phyloP scores from a whole-genome alignment of 129 eudicot genomes.

The Centrapalus pauciflorus region DNA sequence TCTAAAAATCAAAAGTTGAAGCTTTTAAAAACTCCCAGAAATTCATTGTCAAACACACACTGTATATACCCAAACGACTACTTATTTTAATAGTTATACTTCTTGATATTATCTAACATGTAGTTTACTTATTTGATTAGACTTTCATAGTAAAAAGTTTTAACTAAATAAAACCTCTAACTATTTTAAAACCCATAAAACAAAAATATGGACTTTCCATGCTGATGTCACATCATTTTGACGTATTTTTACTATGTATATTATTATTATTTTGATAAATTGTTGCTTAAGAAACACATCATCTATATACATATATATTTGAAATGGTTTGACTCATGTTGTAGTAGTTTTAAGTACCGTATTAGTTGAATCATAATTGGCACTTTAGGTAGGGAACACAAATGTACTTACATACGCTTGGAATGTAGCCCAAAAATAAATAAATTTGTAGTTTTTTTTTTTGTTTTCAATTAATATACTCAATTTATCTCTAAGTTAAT shows the following conservation, averaged over 20 bases:
- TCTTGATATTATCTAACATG: too few species aligned
- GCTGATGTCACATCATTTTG: background rate
- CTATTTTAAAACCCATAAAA: too few species aligned
- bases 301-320: slow-evolving; percentile 19
- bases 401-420: slow-evolving; percentile 27
- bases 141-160: too few species aligned
- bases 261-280: background rate
- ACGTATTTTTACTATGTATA: background rate
- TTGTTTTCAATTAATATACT: background rate
- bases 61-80: too few species aligned
- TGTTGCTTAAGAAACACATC: slow-evolving; percentile 18
- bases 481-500: background rate
- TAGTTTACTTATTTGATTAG: too few species aligned
- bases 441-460: slow-evolving; percentile 4
- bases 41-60: too few species aligned
- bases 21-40: too few species aligned
- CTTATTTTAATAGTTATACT: too few species aligned
- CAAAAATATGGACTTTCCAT: background rate
- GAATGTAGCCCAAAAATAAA: slow-evolving; percentile 21
- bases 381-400: slow-evolving; percentile 20
- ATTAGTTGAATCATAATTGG: background rate
- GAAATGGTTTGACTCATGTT: slow-evolving; percentile 22
- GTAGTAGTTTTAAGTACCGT: background rate
- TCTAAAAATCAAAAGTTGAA: too few species aligned
- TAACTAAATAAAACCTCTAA: too few species aligned